A percentile compares a stretch with the other conserved stretches of the same genome.
phyloP scores from a whole-genome alignment of 2,329 filamentous ascomycete genomes.

The Pseudogymnoascus sp. region DNA sequence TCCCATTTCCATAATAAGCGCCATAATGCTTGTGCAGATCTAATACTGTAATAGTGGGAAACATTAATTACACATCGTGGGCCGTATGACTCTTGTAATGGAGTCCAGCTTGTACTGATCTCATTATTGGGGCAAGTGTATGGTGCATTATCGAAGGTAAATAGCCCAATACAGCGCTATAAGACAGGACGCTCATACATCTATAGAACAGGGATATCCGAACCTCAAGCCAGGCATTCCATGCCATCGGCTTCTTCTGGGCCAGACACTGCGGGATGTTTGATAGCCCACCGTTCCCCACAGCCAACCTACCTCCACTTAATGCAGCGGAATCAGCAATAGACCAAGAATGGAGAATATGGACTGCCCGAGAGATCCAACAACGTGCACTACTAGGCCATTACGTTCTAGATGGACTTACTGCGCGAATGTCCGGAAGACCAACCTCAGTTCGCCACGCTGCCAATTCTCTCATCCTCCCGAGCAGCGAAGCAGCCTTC shows the following conservation, averaged over 20 bases:
- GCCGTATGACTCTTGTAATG: constrained; percentile 34
- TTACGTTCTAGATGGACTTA: constrained; percentile 36
- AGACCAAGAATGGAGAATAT: constrained; percentile 33
- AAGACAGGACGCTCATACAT: background rate
- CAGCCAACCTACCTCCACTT: constrained; percentile 28
- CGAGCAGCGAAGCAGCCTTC: constrained; percentile 33
- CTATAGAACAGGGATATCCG: constrained; percentile 32
- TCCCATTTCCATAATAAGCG: background rate
- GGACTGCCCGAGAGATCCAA: constrained; percentile 36
- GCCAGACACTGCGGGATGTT: constrained; percentile 37
- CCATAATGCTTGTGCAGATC: background rate
- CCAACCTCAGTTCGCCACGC: constrained; percentile 34
- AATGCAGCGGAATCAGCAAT: constrained; percentile 29
- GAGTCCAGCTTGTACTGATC: constrained; percentile 35
- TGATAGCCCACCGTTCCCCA: constrained; percentile 28
- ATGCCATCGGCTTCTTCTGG: constrained; percentile 37
- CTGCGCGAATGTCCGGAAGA: constrained; percentile 36
- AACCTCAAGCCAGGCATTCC: constrained; percentile 36
- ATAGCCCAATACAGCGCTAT: background rate
- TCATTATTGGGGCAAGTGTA: constrained; percentile 36
- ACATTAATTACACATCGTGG: constrained; percentile 34
- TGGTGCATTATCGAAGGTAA: constrained; percentile 32
- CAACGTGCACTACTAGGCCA: constrained; percentile 36
- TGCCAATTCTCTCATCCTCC: constrained; percentile 32
- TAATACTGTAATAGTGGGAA: constrained; percentile 29